These are phyloP conservation scores for Penicillium sp. DNA, from an alignment of 2,329 filamentous ascomycete species.

Conservation along the genomic window DNA sequence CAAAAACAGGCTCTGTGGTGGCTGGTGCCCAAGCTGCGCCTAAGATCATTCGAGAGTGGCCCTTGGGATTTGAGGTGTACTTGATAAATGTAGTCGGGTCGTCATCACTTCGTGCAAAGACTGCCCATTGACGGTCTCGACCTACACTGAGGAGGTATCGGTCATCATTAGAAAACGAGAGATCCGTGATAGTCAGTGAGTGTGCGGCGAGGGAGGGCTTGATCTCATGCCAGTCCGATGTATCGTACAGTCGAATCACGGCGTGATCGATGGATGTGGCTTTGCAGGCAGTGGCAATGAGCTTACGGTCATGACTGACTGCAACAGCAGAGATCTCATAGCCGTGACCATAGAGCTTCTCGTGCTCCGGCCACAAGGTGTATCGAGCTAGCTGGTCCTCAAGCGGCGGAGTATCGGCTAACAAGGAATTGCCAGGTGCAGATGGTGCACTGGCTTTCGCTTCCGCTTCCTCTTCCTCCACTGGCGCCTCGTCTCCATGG, in stretches of 20 bases:
- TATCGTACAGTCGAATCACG: conserved; percentile 87
- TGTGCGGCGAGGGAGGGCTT: conserved; percentile 79
- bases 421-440: conserved; percentile 39
- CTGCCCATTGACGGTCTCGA: conserved; percentile 82
- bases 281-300: conserved; percentile 88
- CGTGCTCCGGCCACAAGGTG: conserved; percentile 90
- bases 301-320: conserved; percentile 64
- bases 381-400: conserved; percentile 87
- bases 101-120: conserved; percentile 59
- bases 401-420: conserved; percentile 69
- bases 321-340: conserved; percentile 92
- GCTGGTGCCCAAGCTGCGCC: conserved; percentile 75
- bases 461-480: conserved; percentile 22
- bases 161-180: conserved; percentile 76
- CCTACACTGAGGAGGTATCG: conserved; percentile 77
- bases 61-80: conserved; percentile 68
- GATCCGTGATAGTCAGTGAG: conserved; percentile 74
- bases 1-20: conserved; percentile 55
- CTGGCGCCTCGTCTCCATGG: conserved; percentile 49
- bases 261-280: conserved; percentile 91
- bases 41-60: conserved; percentile 87
- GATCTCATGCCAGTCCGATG: conserved; percentile 79
- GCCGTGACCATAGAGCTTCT: conserved; percentile 96
- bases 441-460: conserved; percentile 32
- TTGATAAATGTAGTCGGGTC: conserved; percentile 51